Evolutionary conservation across 495 filamentous ascomycete species (phyloP), one percentile per base, ranked within the genome.

Genomic region (Daldinia grandis): DNA sequence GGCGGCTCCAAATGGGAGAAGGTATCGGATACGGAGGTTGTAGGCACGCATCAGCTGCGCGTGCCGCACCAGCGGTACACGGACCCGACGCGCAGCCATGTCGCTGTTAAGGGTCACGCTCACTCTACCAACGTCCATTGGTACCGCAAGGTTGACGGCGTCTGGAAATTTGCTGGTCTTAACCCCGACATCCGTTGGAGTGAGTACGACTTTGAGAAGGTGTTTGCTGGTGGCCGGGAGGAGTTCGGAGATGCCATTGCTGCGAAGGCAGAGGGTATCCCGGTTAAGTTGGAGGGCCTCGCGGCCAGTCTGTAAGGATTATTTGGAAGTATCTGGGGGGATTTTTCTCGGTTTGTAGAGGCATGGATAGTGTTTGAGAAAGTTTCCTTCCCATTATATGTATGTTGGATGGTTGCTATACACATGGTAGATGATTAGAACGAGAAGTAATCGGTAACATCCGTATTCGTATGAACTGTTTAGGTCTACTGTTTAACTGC

Each of bases 101-200:
- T 89, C 40, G 78, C 78, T 24, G 81, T 86, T 76, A 89, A 88
- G 82, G 88, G 88, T 58, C 91, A 94, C 73, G 87, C 85, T 15
- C 91, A 94, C 80, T 87, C 85, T 58, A 88, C 87, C 62, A 92
- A 90, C 76, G 85, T 85, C 70, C 88, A 92, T 76, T 91, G 87
- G 77, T 94, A 94, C 78, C 83, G 82, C 61, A 93, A 91, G 84
- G 81, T 92, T 21, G 80, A 92, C 69, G 91, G 91, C 5, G 87
- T 88, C 63, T 94, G 92, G 92, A 95, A 93, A 81, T 92, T 93
- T 78, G 91, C 91, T 1, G 92, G 92, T 1, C 79, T 95, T 57
- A 81, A 83, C 74, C 92, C 92, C 1, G 82, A 87, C 54, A 90
- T 94, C 62, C 79, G 88, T 44, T 94, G 89, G 90, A 81, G 79